Evolutionary conservation across 768 basidiomycete species (phyloP).

Genomic region (Rhodotorula babjevae): DNA sequence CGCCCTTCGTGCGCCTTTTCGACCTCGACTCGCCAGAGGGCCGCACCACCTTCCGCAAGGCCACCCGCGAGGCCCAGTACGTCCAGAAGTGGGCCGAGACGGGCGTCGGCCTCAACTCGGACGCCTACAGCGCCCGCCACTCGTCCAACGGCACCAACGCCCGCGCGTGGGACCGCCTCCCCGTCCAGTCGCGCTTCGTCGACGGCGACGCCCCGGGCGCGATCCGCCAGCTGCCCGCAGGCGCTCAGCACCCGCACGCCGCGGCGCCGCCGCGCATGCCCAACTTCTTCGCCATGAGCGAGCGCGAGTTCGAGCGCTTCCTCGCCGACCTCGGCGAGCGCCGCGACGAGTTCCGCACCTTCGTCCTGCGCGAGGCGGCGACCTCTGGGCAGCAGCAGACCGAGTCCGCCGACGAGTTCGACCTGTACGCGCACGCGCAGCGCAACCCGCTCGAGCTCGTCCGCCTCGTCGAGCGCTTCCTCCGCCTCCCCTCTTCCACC

Average conservation of each 20-base stretch:
- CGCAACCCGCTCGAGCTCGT: conserved; percentile 27
- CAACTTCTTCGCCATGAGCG: conserved; percentile 31
- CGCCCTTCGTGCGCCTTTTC: conserved; percentile 35
- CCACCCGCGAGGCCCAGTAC: conserved; percentile 25
- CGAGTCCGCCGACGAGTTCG: conserved; percentile 9
- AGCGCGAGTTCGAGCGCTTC: conserved; percentile 31
- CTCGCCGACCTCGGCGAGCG: conserved; percentile 13
- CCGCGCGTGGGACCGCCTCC: conserved; percentile 5
- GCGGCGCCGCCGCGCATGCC: not conserved
- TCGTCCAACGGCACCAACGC: not conserved
- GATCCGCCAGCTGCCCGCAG: not conserved
- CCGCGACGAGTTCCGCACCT: conserved; percentile 19
- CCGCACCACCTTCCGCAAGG: conserved; percentile 35
- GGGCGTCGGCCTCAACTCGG: conserved; percentile 18
- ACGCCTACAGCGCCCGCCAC: not conserved
- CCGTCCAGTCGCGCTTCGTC: conserved; percentile 27
- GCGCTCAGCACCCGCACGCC: not conserved
- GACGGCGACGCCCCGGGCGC: not conserved
- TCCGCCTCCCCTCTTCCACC: conserved; percentile 5
- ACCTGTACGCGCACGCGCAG: conserved; percentile 31
- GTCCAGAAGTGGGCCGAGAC: conserved; percentile 29
- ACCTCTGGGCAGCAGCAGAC: not conserved
- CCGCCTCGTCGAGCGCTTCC: conserved; percentile 36
- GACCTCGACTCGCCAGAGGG: conserved; percentile 30
- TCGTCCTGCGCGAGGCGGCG: conserved; percentile 19